A percentile compares a stretch with the other conserved stretches of the same genome.
Conservation (phyloP, 768 basidiomycete genomes). For the Suillus plorans region DNA sequence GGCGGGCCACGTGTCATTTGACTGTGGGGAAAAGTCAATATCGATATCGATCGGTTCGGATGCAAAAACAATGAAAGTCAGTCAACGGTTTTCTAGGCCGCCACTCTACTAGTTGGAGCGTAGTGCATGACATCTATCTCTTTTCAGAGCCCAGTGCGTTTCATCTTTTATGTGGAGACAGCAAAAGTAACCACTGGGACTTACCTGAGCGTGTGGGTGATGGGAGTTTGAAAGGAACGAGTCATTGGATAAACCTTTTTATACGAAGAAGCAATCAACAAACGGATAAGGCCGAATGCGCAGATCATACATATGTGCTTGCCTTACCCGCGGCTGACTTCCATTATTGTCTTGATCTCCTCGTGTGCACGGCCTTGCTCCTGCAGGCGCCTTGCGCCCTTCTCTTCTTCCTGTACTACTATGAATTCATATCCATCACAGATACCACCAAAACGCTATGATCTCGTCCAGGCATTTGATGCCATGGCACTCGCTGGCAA, state of each 20-base stretch:
- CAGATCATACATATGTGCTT: slow-evolving; percentile 12
- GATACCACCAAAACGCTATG: slow-evolving; percentile 15
- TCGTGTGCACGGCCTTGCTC: slow-evolving; percentile 5
- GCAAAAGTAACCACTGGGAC: not conserved
- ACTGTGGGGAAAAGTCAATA: slow-evolving; percentile 15
- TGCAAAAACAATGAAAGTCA: slow-evolving; percentile 23
- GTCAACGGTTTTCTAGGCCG: slow-evolving; percentile 69
- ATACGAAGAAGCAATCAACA: slow-evolving; percentile 1
- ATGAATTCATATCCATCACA: slow-evolving; percentile 9
- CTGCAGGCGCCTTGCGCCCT: slow-evolving; percentile 6
- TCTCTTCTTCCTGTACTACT: not conserved
- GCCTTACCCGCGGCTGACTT: slow-evolving; percentile 13
- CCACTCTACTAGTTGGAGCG: slow-evolving; percentile 43
- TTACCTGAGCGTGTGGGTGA: not conserved
- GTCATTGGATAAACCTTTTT: slow-evolving; percentile 2
- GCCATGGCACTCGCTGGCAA: slow-evolving; percentile 32
- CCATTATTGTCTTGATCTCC: slow-evolving; percentile 14
- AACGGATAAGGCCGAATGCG: slow-evolving; percentile 14
- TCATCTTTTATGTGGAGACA: slow-evolving; percentile 36
- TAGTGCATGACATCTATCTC: slow-evolving; percentile 50
- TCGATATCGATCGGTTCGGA: slow-evolving; percentile 1
- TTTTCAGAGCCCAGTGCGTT: slow-evolving; percentile 65
- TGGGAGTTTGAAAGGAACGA: not conserved
- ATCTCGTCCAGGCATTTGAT: slow-evolving; percentile 34
- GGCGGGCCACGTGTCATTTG: not conserved